Evolutionary conservation across 257 asterid species (phyloP), one percentile per base, ranked within the genome.

Genomic region (Cordia subcordata): DNA sequence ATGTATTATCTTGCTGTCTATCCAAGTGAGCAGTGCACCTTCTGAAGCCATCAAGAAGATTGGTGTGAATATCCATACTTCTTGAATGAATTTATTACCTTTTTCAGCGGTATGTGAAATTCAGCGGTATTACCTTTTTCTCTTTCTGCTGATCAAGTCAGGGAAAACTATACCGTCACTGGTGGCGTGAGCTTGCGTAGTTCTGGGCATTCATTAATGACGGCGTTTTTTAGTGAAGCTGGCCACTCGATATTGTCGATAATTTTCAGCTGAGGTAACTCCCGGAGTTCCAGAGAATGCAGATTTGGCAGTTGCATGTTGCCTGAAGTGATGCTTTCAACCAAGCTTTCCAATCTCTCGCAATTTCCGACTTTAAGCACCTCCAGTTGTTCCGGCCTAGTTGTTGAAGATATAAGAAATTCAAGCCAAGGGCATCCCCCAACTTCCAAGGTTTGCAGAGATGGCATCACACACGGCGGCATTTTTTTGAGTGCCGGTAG

Each of bases 401-500:
- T 11, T 14, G 47, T 16, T 8, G 61, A 38, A 40, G 68, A 40
- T 0, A 42, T 42, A 40, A 52, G 16, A 17, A 40, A 37, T 58
- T 38, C 46, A 13, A 67, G 65, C 39, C 51, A 13, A 49, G 56
- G 61, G 42, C 65, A 67, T 49, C 59, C 39, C 51, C 60, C 66
- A 27, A 53, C 52, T 53, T 67, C 61, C 37, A 59, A 44, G 20
- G 33, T 10, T 20, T 19, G 44, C 50, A 60, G 17, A 59, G 57
- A 53, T 67, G 62, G 66, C 57, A 59, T 17, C n/a, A 11, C 1
- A 33, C 68, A 68, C 13, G 42, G 54, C 13, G 42, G 54, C 13
- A 68, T 47, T 8, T 21, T 35, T 38, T 8, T 23, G 45, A 68
- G 56, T 60, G 54, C 22, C 5, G 62, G 63, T 40, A 68, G 57